Evolutionary conservation across 75 land plant genomes (phyloP).

Genomic region (Pinus tabuliformis): DNA sequence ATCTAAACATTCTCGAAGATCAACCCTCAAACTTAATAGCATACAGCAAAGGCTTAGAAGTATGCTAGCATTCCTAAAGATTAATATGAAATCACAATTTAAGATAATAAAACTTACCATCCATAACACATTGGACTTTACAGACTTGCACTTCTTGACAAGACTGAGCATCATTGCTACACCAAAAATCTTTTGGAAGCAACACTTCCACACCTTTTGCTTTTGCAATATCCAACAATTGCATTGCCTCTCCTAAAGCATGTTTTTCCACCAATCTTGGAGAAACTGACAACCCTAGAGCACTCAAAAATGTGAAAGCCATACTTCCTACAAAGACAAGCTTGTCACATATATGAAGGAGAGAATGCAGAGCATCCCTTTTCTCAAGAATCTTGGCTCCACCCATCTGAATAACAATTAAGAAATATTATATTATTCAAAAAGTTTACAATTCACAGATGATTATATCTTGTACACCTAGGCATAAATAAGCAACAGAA

Average conservation of each 20-base stretch:
- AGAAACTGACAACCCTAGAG: constrained; percentile 44
- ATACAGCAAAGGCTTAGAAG: background rate
- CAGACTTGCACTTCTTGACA: constrained; percentile 14
- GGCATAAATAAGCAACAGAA: background rate
- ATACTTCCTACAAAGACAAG: constrained; percentile 52
- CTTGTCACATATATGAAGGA: constrained; percentile 54
- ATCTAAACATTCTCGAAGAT: background rate
- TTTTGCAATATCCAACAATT: constrained; percentile 34
- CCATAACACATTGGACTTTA: constrained; percentile 21
- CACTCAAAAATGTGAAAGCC: constrained; percentile 64
- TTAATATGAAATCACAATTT: background rate
- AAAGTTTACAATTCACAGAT: background rate
- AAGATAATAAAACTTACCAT: constrained; percentile 33
- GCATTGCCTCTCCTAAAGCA: constrained; percentile 26
- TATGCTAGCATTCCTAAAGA: background rate
- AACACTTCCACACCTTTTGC: constrained; percentile 28
- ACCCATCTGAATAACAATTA: constrained; percentile 54
- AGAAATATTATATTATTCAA: background rate
- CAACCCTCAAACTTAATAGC: background rate
- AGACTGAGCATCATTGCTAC: constrained; percentile 21
- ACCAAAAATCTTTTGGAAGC: constrained; percentile 60
- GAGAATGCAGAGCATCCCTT: constrained; percentile 32
- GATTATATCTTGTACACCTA: background rate
- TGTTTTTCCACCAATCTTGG: constrained; percentile 29
- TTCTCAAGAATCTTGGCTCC: constrained; percentile 55